Evolutionary conservation across 768 basidiomycete genomes (phyloP), one percentile per base, ranked within the genome.

Genomic region (Termitomyces sp.): DNA sequence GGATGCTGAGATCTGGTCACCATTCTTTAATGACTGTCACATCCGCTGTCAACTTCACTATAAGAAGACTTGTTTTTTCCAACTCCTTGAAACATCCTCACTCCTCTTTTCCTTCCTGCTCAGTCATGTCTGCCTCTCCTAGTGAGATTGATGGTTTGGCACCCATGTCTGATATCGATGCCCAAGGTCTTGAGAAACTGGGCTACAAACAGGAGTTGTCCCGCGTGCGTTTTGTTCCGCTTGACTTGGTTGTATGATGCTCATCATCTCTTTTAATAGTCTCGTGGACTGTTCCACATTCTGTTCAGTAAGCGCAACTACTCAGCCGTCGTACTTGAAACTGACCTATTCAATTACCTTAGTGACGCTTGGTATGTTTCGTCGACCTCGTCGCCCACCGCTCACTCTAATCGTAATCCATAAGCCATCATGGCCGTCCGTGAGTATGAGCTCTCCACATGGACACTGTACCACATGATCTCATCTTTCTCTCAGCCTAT

Each of bases 341-440:
- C 54, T 54, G 44, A 54, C 54, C 9, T 12, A 39, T 26, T 41
- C 20, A 13, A 48, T 41, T 13, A 10, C 2, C 20, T 24, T 60
- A 82, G 81, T 82, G 82, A 72, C 77, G 1, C 69, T 83, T 34
- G 78, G 81, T 82, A 57, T 15, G 70, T 65, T 28, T 49, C 28
- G 15, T 46, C 45, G n/a, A 24, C 20, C 39, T 26, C 39, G 28
- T 16, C 49, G 28, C 18, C 37, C 26, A 34, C 5, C 18, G 10
- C 59, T 68, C 46, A 64, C 37, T 20, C 13, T 36, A 12, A 15
- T 48, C 36, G 13, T 52, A 41, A 41, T 15, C 51, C 29, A n/a
- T 24, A 50, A 84, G 83, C 83, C 10, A 84, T 85, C 33, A 79
- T 84, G 73, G 82, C 83, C 31, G 83, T 85, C 57, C 83, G 83